phyloP scores from a whole-genome alignment of 169 alveolate genomes.

The Plasmodium knowlesi region DNA sequence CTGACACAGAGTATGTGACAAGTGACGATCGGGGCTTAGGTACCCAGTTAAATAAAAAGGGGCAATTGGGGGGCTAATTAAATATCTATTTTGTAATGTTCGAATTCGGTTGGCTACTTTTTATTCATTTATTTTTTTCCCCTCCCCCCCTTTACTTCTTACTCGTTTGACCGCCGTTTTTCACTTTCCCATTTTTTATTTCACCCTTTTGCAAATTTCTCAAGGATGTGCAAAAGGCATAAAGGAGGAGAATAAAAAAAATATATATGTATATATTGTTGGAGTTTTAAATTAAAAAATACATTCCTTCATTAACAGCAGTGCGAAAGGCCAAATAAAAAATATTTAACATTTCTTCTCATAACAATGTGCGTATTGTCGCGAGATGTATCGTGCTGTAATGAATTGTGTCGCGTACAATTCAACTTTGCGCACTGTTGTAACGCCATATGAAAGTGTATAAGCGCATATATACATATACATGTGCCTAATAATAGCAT shows the following conservation, averaged over 20 bases:
- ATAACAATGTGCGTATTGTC: neutral
- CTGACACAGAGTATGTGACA: neutral
- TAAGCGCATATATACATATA: neutral
- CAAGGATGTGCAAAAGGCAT: constrained; percentile 1
- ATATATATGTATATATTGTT: neutral
- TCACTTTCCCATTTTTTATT: neutral
- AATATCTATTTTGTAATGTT: neutral
- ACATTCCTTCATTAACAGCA: neutral
- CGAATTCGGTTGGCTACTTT: neutral
- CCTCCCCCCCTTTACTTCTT: neutral
- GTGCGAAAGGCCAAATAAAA: neutral
- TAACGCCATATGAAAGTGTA: neutral
- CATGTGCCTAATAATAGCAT: neutral
- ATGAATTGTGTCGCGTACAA: neutral
- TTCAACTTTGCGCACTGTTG: neutral
- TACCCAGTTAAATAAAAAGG: neutral
- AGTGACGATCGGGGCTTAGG: neutral
- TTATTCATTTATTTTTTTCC: neutral
- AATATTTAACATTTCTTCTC: neutral
- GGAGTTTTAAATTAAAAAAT: neutral
- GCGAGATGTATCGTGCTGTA: neutral
- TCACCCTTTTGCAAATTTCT: neutral
- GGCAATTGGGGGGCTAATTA: neutral
- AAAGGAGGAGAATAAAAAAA: neutral
- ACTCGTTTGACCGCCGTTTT: neutral